Conservation (phyloP, 441 rosid species). For the Aleurites moluccanus region DNA sequence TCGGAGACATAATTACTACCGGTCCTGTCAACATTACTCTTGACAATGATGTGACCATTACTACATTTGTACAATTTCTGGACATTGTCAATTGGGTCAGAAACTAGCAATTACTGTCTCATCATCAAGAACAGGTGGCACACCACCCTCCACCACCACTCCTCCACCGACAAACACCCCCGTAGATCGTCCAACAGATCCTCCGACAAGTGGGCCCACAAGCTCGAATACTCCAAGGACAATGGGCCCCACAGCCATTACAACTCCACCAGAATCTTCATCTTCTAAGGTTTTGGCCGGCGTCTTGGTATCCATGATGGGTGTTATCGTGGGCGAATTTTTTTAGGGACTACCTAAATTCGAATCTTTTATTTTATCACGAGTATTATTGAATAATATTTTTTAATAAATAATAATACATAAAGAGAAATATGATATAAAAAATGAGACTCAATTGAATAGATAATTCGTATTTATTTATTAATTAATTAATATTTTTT, state of each 20-base stretch:
- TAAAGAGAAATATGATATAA: no score
- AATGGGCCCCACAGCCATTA: background rate
- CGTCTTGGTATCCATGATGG: constrained; percentile 8
- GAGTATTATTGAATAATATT: no score
- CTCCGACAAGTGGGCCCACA: constrained; percentile 1
- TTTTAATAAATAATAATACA: no score
- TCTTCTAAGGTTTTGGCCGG: constrained; percentile 30
- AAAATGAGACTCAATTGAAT: no score
- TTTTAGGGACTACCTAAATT: no score
- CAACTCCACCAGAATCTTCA: constrained; percentile 28
- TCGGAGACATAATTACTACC: constrained; percentile 30
- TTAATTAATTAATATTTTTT: no score
- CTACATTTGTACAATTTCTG: constrained; percentile 49
- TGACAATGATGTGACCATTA: constrained; percentile 25
- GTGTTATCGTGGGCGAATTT: constrained; percentile 12
- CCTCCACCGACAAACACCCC: background rate
- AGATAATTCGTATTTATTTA: no score
- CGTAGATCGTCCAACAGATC: background rate
- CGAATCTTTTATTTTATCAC: no score
- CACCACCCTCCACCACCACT: constrained; percentile 17
- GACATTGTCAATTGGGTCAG: constrained; percentile 41
- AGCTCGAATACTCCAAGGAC: background rate
- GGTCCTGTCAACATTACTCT: constrained; percentile 43
- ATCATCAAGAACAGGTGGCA: background rate
- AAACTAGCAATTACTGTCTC: constrained; percentile 43